Conservation (phyloP, 805 yeast species). For the Vanderwaltozyma tropicalis region DNA sequence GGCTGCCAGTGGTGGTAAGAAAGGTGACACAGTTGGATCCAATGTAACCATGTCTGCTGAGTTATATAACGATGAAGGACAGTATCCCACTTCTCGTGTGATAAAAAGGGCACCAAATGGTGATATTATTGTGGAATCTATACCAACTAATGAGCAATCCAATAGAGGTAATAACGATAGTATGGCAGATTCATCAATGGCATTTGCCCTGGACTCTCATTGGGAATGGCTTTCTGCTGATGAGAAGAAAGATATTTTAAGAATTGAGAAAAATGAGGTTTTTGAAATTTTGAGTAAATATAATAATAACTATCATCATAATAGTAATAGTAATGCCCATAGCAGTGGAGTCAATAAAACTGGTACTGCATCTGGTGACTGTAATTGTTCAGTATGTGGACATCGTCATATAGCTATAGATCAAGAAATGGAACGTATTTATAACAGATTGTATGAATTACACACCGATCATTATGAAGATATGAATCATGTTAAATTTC, state of each 20-base stretch:
- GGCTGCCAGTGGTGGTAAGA: constrained; percentile 8
- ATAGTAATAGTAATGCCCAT: neutral
- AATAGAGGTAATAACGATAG: constrained; percentile 1
- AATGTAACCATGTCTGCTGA: constrained; percentile 29
- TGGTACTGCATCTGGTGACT: constrained; percentile 16
- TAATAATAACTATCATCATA: constrained; percentile 29
- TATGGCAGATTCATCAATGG: constrained; percentile 11
- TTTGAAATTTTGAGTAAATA: constrained; percentile 52
- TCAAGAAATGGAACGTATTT: constrained; percentile 63
- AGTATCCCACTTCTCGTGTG: constrained; percentile 63
- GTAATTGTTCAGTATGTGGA: constrained; percentile 73
- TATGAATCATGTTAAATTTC: constrained; percentile 25
- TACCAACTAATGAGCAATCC: no score
- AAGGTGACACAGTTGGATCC: neutral
- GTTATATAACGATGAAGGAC: constrained; percentile 45
- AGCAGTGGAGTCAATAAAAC: neutral
- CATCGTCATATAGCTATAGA: constrained; percentile 61
- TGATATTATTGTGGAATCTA: constrained; percentile 56
- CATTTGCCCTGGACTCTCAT: constrained; percentile 27
- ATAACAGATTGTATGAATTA: constrained; percentile 54
- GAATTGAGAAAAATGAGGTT: constrained; percentile 60
- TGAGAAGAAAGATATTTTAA: constrained; percentile 50
- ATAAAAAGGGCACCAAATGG: constrained; percentile 66
- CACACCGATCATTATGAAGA: constrained; percentile 30
- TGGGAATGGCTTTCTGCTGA: constrained; percentile 60